These are phyloP conservation scores for Barnettozyma vustinii DNA, from an alignment of 805 yeast genomes.

Conservation along the genomic window DNA sequence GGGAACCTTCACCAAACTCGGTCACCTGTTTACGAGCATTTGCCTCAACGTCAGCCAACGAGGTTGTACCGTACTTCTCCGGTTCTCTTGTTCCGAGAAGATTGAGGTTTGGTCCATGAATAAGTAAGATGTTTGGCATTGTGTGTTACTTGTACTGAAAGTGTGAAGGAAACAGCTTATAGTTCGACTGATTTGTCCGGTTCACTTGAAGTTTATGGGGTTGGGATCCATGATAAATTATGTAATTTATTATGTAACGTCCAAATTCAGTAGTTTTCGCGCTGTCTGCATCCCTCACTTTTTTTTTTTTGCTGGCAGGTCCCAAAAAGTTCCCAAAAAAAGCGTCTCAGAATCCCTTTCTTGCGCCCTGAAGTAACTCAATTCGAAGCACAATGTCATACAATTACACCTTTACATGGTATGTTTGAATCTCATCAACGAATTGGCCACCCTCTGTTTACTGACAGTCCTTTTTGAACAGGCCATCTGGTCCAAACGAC, in stretches of 20 bases:
- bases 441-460: conserved; percentile 25
- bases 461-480: conserved; percentile 34
- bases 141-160: not conserved
- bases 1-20: conserved; percentile 24
- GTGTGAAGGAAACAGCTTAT: too few relatives aligned
- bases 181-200: too few relatives aligned
- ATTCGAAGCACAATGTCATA: conserved; percentile 3
- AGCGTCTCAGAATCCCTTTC: not conserved
- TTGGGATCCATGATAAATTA: too few relatives aligned
- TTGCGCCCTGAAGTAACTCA: not conserved
- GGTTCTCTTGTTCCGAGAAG: conserved; percentile 46
- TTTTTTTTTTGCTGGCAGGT: not conserved
- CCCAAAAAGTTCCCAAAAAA: not conserved
- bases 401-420: conserved; percentile 8
- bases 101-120: conserved; percentile 47
- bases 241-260: not conserved
- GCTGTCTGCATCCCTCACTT: not conserved
- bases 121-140: conserved; percentile 31
- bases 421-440: not conserved
- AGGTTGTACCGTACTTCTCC: conserved; percentile 44
- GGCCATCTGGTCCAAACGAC: conserved; percentile 48
- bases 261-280: conserved; percentile 1
- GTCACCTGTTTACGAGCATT: conserved; percentile 28
- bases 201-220: too few relatives aligned
- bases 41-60: conserved; percentile 37